Conservation (phyloP, 208 protist genomes). For the Herpetomonas samuelpessoai region DNA sequence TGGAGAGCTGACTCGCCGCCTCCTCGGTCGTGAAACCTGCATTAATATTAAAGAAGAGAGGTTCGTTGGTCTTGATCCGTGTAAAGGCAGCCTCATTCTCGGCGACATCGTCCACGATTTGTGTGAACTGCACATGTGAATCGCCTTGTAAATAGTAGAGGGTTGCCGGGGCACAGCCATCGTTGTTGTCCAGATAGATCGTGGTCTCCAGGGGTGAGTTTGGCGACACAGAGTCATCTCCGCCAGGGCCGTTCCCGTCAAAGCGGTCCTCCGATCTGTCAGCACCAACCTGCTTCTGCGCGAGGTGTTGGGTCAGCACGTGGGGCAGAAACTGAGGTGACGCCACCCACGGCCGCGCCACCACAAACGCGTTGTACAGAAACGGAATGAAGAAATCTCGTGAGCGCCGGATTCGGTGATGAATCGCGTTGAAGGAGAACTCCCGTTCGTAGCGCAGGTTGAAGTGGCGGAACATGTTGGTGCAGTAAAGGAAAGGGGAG, state of each 20-base stretch:
- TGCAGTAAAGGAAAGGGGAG: slow-evolving; percentile 71
- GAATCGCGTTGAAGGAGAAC: slow-evolving; percentile 23
- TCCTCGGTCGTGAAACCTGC: slow-evolving; percentile 7
- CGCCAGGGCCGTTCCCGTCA: too few species aligned
- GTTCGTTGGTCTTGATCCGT: slow-evolving; percentile 9
- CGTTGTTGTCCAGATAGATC: slow-evolving; percentile 49
- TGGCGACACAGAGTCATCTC: too few species aligned
- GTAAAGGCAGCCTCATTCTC: slow-evolving; percentile 12
- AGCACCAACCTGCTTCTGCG: too few species aligned
- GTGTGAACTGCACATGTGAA: slow-evolving; percentile 19
- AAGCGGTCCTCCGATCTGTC: too few species aligned
- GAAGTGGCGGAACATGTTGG: slow-evolving; percentile 46
- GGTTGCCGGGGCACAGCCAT: slow-evolving; percentile 47
- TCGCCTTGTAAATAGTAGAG: slow-evolving; percentile 9
- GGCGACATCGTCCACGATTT: slow-evolving; percentile 21
- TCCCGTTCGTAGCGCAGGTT: slow-evolving; percentile 33
- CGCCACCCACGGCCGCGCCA: slow-evolving; percentile 54
- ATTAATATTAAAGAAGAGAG: slow-evolving; percentile 56
- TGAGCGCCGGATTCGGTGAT: slow-evolving; percentile 22
- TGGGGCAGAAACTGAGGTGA: slow-evolving; percentile 47
- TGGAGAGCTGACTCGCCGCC: slow-evolving; percentile 16
- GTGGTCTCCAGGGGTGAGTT: too few species aligned
- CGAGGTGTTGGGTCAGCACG: slow-evolving; percentile 5
- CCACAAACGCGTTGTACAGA: slow-evolving; percentile 59
- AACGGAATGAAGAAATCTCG: slow-evolving; percentile 54